A percentile compares a stretch with the other conserved stretches of the same genome.
Evolutionary conservation across 805 yeast species (phyloP).

Genomic region (Wickerhamomyces kurtzmanii): DNA sequence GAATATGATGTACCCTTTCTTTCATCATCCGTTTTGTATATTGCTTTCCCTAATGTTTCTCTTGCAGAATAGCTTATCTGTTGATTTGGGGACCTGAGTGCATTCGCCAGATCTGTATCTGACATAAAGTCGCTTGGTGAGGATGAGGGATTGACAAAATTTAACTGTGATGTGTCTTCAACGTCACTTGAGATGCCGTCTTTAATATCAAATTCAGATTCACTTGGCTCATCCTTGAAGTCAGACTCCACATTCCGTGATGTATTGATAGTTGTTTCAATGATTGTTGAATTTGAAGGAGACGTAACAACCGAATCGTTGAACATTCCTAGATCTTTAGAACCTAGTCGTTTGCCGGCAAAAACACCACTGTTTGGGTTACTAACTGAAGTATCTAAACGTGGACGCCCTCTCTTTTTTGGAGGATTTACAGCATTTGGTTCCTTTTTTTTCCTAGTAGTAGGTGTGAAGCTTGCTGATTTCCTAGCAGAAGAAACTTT

Average conservation of each 20-base stretch:
- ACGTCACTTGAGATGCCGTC: constrained; percentile 26
- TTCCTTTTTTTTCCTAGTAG: neutral
- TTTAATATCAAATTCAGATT: constrained; percentile 16
- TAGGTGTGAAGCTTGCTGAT: neutral
- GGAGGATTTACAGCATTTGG: constrained; percentile 1
- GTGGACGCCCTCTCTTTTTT: constrained; percentile 18
- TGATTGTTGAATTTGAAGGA: constrained; percentile 2
- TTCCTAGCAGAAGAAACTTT: constrained; percentile 1
- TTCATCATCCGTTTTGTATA: too few relatives aligned
- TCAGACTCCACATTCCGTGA: constrained; percentile 3
- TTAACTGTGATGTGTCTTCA: constrained; percentile 7
- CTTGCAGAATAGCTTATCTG: constrained; percentile 11
- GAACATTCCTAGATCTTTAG: neutral
- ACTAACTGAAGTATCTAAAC: constrained; percentile 5
- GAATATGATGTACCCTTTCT: constrained; percentile 8
- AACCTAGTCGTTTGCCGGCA: constrained; percentile 8
- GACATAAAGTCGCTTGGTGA: constrained; percentile 47
- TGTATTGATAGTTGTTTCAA: neutral
- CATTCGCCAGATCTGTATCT: constrained; percentile 39
- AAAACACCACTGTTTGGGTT: constrained; percentile 16
- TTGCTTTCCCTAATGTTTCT: constrained; percentile 14
- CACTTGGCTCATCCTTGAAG: constrained; percentile 12
- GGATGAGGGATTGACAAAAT: constrained; percentile 20
- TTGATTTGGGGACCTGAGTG: constrained; percentile 20
- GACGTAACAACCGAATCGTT: constrained; percentile 1